Base-by-base conservation (phyloP, 371 early-diverging fungal genomes). In the Batkoa obscura region DNA sequence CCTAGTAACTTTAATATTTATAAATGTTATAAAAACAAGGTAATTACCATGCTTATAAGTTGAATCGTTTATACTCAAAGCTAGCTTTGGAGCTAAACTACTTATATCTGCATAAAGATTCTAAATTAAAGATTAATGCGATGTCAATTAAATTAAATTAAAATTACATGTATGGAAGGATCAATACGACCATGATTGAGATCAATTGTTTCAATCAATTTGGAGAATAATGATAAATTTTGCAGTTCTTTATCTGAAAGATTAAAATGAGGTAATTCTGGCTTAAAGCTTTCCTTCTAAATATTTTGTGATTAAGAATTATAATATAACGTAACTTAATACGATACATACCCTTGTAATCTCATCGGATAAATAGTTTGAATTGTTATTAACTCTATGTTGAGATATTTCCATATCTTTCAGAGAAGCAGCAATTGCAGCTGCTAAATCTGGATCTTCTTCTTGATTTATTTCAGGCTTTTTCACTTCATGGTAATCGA, bases 391-490 rank as follows among this genome's bases (percentile, higher is more conserved):
- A 30, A 34, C 6, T 15, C 33, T 33, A 23, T 42, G 34, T 45
- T 39, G 31, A 3, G 10, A 17, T 31, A 55, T 8, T 23, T 63
- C 58, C 56, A 72, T 64, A 54, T 95, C 95, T 47, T 70, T 69
- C 51, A 96, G 67, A 1, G 93, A 93, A 1, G 91, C 97, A 37
- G 81, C 90, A 58, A 95, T 94, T 3, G 96, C 96, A 0, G 87
- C 88, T 46, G 81, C 79, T 17, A 95, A 60, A 60, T 91, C 90
- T 4, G 83, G 81, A 53, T 94, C 92, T 0, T 91, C 86, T 9
- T 84, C 81, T 1, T 78, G 80, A n/a, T 36, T 52, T 8, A 61
- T 41, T 23, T 51, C 13, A 0, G 43, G 43, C 8, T 60, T 51
- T 2, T 32, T 49, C 41, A 37, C 53, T 34, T 42, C 48, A n/a